phyloP scores from a whole-genome alignment of 2,329 filamentous ascomycete genomes.

The Tolypocladium album region DNA sequence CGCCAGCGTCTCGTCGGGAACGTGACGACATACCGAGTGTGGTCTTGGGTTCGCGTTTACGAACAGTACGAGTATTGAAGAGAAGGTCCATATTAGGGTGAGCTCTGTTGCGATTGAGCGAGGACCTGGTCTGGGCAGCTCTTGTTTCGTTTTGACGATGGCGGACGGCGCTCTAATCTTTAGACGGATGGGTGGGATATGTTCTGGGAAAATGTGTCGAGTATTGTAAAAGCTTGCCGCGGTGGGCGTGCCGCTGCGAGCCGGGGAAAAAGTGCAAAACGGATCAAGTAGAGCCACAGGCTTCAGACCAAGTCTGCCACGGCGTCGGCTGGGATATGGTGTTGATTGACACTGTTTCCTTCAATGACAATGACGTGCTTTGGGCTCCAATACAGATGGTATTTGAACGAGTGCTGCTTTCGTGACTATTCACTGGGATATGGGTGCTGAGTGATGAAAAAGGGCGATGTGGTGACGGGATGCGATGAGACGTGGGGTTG shows the following conservation, averaged over 20 bases:
- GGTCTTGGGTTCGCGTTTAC: not conserved
- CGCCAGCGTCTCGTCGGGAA: not conserved
- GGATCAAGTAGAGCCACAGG: not conserved
- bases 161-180: not conserved
- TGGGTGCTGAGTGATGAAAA: not conserved
- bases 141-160: not conserved
- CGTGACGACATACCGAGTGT: not conserved
- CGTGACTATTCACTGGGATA: not conserved
- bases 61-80: not conserved
- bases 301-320: not conserved
- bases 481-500: not conserved
- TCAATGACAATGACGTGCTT: not conserved
- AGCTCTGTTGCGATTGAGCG: not conserved
- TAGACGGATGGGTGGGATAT: conserved; percentile 1
- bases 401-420: not conserved
- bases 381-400: not conserved
- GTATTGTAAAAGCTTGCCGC: not conserved
- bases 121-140: not conserved
- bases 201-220: not conserved
- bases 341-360: not conserved
- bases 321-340: not conserved
- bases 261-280: not conserved
- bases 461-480: not conserved
- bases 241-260: not conserved
- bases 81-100: not conserved